Evolutionary conservation across 2,329 filamentous ascomycete genomes (phyloP).

Genomic region (Ceratocystiopsis minuta): DNA sequence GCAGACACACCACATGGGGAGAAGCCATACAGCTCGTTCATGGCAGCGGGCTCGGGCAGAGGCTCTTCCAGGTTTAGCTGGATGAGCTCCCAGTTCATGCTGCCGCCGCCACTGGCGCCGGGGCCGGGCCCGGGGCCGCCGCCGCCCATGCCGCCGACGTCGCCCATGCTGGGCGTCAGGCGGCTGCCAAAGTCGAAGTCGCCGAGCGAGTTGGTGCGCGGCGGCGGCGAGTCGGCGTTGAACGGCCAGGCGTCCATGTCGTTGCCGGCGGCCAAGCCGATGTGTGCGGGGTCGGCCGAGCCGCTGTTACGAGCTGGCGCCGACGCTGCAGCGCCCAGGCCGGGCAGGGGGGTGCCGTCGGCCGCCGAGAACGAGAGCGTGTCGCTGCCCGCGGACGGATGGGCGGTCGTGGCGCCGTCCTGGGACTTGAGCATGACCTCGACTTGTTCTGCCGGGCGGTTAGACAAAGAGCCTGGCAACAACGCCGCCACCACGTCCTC

Average conservation of each 20-base stretch:
- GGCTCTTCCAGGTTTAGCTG: conserved; percentile 41
- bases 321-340: background rate
- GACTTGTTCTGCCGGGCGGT: conserved; percentile 52
- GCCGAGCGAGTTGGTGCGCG: conserved; percentile 27
- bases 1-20: background rate
- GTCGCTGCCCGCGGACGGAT: background rate
- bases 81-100: conserved; percentile 65
- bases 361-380: too few relatives aligned
- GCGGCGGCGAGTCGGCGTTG: conserved; percentile 35
- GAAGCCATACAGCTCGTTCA: conserved; percentile 65
- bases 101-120: too few relatives aligned
- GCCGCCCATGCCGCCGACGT: too few relatives aligned
- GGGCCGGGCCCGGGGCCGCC: too few relatives aligned
- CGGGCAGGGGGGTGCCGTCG: too few relatives aligned
- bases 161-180: conserved; percentile 31
- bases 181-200: conserved; percentile 38
- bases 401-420: conserved; percentile 20
- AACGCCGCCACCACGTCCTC: background rate
- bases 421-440: conserved; percentile 78
- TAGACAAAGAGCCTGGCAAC: background rate
- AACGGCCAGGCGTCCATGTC: conserved; percentile 39
- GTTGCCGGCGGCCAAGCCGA: conserved; percentile 27
- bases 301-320: background rate
- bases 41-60: conserved; percentile 38
- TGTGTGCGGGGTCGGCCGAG: conserved; percentile 4